Evolutionary conservation across 1,139 yeast species (phyloP).

Genomic region (Blastobotrys raffinosifermentans): DNA sequence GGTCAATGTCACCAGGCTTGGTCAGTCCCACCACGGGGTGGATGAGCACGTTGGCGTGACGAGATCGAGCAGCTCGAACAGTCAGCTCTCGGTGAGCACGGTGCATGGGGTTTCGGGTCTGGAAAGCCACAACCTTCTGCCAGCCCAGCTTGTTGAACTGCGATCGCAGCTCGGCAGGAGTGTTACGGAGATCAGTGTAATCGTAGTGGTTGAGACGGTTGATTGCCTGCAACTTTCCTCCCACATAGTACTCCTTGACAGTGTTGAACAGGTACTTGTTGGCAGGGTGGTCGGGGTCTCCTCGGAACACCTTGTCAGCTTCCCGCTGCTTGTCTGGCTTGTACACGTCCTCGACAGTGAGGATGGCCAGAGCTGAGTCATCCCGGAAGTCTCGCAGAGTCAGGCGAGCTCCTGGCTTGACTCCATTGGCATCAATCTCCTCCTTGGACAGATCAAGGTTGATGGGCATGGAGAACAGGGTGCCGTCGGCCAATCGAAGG

Average conservation of each 20-base stretch:
- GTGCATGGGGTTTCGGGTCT: constrained; percentile 98
- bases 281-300: constrained; percentile 97
- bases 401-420: constrained; percentile 55
- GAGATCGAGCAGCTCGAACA: constrained; percentile 84
- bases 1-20: constrained; percentile 97
- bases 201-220: constrained; percentile 85
- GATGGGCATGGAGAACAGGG: constrained; percentile 90
- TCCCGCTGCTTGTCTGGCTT: constrained; percentile 73
- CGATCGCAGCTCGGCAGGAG: constrained; percentile 83
- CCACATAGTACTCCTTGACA: constrained; percentile 80
- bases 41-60: constrained; percentile 73
- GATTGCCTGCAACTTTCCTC: constrained; percentile 83
- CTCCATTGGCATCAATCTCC: constrained; percentile 40
- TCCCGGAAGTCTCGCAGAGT: constrained; percentile 81
- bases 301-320: constrained; percentile 85
- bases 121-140: constrained; percentile 94
- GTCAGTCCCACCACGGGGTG: constrained; percentile 98
- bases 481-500: constrained; percentile 69
- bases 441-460: constrained; percentile 67
- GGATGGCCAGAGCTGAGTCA: constrained; percentile 70
- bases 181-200: constrained; percentile 77
- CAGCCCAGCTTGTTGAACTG: constrained; percentile 79
- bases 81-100: constrained; percentile 96
- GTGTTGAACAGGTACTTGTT: constrained; percentile 62
- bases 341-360: constrained; percentile 74